phyloP scores from a whole-genome alignment of 2,329 filamentous ascomycete genomes.

The Curvularia sp. region DNA sequence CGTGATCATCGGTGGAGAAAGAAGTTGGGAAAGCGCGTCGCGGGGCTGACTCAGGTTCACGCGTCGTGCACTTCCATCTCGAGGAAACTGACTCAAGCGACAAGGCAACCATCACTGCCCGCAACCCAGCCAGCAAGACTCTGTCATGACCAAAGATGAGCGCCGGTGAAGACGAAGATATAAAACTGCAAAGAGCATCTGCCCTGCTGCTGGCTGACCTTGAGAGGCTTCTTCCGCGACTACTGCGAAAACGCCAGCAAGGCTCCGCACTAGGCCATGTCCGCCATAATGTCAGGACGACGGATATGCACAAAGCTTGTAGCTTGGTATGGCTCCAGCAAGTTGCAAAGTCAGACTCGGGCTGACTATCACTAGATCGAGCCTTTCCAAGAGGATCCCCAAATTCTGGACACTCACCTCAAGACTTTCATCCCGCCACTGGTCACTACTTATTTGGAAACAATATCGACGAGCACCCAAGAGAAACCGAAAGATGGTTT shows the following conservation, averaged over 20 bases:
- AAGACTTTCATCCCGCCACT: constrained; percentile 76
- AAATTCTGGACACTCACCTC: constrained; percentile 86
- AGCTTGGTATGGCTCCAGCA: constrained; percentile 33
- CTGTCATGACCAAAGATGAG: constrained; percentile 37
- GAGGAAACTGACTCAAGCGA: constrained; percentile 35
- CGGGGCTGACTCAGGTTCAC: constrained; percentile 38
- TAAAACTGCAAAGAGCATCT: constrained; percentile 56
- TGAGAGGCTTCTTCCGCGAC: constrained; percentile 41
- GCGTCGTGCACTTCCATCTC: constrained; percentile 31
- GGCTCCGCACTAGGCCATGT: constrained; percentile 32
- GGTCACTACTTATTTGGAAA: constrained; percentile 76
- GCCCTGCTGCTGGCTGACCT: constrained; percentile 43
- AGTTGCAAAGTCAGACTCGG: background rate
- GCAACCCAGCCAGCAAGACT: constrained; percentile 9
- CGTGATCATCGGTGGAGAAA: constrained; percentile 4
- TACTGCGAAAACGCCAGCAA: constrained; percentile 49
- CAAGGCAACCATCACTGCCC: constrained; percentile 17
- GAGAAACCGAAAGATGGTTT: constrained; percentile 32
- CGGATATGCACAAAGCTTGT: constrained; percentile 53
- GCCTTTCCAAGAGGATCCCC: constrained; percentile 92
- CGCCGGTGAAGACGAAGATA: constrained; percentile 55
- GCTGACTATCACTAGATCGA: constrained; percentile 64
- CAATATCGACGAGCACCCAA: constrained; percentile 56
- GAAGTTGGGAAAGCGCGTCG: constrained; percentile 25
- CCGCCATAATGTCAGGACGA: constrained; percentile 49